phyloP scores from a whole-genome alignment of 768 basidiomycete genomes.

The Tulasnella calospora region DNA sequence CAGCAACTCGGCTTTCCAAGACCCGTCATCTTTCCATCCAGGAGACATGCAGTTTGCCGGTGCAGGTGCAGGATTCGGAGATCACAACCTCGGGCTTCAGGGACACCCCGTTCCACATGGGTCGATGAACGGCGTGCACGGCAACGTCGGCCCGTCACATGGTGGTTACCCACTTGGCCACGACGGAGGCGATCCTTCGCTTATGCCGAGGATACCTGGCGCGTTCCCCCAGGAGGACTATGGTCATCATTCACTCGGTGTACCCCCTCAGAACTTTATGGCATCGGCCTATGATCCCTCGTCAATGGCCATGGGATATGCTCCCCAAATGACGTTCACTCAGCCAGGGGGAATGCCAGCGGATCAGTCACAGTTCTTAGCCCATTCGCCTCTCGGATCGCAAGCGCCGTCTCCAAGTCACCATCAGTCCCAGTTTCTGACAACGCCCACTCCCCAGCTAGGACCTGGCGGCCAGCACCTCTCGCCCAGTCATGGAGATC shows the following conservation, averaged over 20 bases:
- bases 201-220: conserved; percentile 9
- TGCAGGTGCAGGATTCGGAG: not conserved
- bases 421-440: not conserved
- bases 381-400: conserved; percentile 10
- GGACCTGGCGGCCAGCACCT: not conserved
- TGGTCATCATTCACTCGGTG: not conserved
- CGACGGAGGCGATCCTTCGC: not conserved
- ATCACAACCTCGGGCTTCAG: not conserved
- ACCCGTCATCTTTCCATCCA: conserved; percentile 5
- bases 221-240: conserved; percentile 9
- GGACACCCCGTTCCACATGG: not conserved
- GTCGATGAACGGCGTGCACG: conserved; percentile 1
- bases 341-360: not conserved
- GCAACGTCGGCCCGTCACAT: not conserved
- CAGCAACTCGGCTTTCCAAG: conserved; percentile 8
- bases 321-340: not conserved
- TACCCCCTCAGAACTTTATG: not conserved
- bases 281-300: not conserved
- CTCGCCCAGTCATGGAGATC: not conserved
- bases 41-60: not conserved
- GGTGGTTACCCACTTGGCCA: not conserved
- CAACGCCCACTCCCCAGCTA: not conserved
- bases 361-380: not conserved
- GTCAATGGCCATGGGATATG: not conserved
- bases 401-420: conserved; percentile 5